phyloP scores from a whole-genome alignment of 177 flowering plant genomes.

The Telopea speciosissima region DNA sequence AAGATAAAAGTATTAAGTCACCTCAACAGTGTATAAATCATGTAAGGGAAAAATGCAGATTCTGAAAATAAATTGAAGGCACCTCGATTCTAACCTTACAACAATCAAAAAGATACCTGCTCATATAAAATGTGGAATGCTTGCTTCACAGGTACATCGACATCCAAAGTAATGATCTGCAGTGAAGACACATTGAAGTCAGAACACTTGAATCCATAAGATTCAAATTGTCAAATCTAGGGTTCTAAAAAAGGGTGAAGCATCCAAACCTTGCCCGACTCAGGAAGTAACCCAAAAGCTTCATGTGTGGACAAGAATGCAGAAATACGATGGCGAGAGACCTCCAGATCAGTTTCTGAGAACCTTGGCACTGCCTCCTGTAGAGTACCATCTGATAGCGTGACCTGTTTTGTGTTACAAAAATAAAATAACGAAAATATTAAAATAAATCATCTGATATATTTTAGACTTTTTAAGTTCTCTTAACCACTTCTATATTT shows the following conservation, averaged over 20 bases:
- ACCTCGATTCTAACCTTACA: not conserved
- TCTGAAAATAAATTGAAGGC: not conserved
- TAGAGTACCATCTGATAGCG: conserved; percentile 25
- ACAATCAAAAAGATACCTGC: conserved; percentile 47
- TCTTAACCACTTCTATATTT: not conserved
- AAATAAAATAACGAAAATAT: conserved; percentile 10
- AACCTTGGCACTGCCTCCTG: conserved; percentile 44
- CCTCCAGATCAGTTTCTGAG: conserved; percentile 58
- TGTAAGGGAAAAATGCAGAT: not conserved
- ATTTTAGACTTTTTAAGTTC: not conserved
- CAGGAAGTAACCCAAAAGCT: conserved; percentile 88
- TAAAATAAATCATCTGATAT: conserved; percentile 9
- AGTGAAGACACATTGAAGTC: conserved; percentile 7
- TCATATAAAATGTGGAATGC: conserved; percentile 90
- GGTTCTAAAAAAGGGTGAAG: conserved; percentile 13
- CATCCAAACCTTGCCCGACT: conserved; percentile 93
- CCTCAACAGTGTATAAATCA: not conserved
- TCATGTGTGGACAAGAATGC: conserved; percentile 63
- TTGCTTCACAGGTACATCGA: conserved; percentile 81
- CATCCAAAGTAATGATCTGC: conserved; percentile 84
- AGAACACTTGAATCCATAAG: not conserved
- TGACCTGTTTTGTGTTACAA: conserved; percentile 16
- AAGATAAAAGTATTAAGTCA: not conserved
- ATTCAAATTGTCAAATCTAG: conserved; percentile 3
- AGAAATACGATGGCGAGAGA: conserved; percentile 71